Evolutionary conservation across 495 filamentous ascomycete species (phyloP), one percentile per base, ranked within the genome.

Genomic region (Staphylotrichum longicolle): DNA sequence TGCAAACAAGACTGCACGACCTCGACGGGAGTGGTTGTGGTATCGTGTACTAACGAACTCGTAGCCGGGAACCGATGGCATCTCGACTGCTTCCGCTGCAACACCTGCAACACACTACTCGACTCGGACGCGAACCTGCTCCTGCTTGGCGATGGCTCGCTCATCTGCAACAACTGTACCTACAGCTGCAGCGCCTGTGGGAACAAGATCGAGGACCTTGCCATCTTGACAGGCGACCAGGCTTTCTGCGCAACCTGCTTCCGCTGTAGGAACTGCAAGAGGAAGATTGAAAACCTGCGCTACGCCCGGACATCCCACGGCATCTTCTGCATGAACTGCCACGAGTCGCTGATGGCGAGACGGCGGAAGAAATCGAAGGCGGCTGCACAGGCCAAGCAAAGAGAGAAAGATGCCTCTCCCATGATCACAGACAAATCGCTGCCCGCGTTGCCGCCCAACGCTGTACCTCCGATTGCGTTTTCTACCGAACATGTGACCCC

Each of bases 301-400:
- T 99, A 99, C 82, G 95, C 95, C 20, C 83, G 94, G 60, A 99
- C 95, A 0, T 97, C 95, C 10, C 94, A 97, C 72, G 95, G 95
- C 42, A 99, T 98, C 54, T 98, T 99, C 72, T 99, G 95, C 80
- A 99, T 99, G 95, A 92, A 88, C 70, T 99, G 95, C 71, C 95
- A 99, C 71, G 95, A 99, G 70, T 92, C 91, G n/a, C 75, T 99
- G 37, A 99, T 99, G 95, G 91, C 94, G 50, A 81, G 95, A 60
- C 83, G 95, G 66, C 84, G 91, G 58, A 99, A 99, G 76, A 93
- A 93, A 70, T 83, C 87, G 69, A 88, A 89, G 74, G 84, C 82
- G 57, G 76, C 84, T 3, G 77, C 82, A 35, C 76, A 85, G 64
- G 77, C 82, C 57, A 88, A 86, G 68, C 78, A 83, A 59, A 77